phyloP scores from a whole-genome alignment of 176 grass and related monocot genomes.

The Triticum aestivum region IWGSC_CS_RefSeq_v2.1 NC_057802.1:112899570-112900069 shows the following conservation, averaged over 20 bases:
- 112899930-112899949: neutral
- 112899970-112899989: too few relatives aligned
- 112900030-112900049: too few relatives aligned
- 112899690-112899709: neutral
- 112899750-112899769: slow-evolving; percentile 20
- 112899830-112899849: neutral
- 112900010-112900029: too few relatives aligned
- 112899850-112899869: neutral
- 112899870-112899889: neutral
- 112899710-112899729: neutral
- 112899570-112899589: too few relatives aligned
- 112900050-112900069: too few relatives aligned
- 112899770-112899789: neutral
- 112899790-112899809: slow-evolving; percentile 27
- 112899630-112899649: neutral
- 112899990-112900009: too few relatives aligned
- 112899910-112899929: slow-evolving; percentile 1
- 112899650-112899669: neutral
- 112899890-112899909: neutral
- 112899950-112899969: neutral
- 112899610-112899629: too few relatives aligned
- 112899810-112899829: neutral
- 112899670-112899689: neutral
- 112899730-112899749: slow-evolving; percentile 40
- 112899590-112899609: too few relatives aligned